A percentile compares a stretch with the other conserved stretches of the same genome.
phyloP scores from a whole-genome alignment of 2,329 filamentous ascomycete genomes.

The Myriosclerotinia duriaeana region DNA sequence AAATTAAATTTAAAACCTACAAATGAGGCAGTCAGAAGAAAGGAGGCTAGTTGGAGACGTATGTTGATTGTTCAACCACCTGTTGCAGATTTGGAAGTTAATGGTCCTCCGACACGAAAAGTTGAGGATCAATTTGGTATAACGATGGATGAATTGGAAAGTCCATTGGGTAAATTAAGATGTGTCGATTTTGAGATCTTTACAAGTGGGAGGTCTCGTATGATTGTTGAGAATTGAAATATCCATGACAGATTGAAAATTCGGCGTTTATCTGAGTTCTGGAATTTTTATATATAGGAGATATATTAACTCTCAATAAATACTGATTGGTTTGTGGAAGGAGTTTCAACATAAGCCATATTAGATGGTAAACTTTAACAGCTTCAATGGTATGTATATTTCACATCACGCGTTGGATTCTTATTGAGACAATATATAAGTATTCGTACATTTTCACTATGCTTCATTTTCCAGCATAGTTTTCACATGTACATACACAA shows the following conservation, averaged over 20 bases:
- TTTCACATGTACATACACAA: neutral
- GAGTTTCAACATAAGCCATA: neutral
- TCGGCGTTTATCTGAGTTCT: neutral
- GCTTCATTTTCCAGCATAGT: neutral
- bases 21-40: slow-evolving; percentile 11
- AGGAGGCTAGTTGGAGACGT: slow-evolving; percentile 14
- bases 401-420: neutral
- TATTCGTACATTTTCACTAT: neutral
- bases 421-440: neutral
- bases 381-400: neutral
- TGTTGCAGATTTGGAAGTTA: slow-evolving; percentile 11
- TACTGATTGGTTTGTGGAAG: neutral
- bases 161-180: slow-evolving; percentile 8
- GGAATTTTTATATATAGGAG: neutral
- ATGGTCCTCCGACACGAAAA: neutral
- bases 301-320: neutral
- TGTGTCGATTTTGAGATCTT: slow-evolving; percentile 21
- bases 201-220: slow-evolving; percentile 13
- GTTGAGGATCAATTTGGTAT: slow-evolving; percentile 5
- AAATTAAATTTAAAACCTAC: neutral
- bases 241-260: neutral
- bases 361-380: neutral
- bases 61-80: slow-evolving; percentile 22
- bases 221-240: slow-evolving; percentile 20
- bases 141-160: slow-evolving; percentile 17